A percentile compares a stretch with the other conserved stretches of the same genome.
These are phyloP conservation scores for Phialocephala subalpina DNA, from an alignment of 2,329 filamentous ascomycete species.

Conservation along the genomic window DNA sequence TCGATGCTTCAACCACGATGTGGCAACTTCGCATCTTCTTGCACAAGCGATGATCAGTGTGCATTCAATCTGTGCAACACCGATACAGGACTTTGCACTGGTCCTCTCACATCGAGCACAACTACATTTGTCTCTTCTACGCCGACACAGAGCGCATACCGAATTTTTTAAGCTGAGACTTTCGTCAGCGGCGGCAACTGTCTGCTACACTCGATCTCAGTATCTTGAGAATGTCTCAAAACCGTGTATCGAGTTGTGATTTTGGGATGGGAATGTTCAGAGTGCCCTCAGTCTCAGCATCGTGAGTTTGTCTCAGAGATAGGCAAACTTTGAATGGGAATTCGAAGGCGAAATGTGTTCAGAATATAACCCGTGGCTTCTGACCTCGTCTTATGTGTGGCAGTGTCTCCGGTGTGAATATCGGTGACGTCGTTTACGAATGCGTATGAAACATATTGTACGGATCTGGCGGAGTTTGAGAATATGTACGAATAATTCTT, in stretches of 20 bases:
- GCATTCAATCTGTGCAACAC: constrained; percentile 28
- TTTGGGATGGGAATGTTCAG: not conserved
- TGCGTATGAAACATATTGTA: constrained; percentile 1
- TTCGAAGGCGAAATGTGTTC: not conserved
- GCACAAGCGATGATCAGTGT: constrained; percentile 25
- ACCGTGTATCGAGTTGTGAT: not conserved
- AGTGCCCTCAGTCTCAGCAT: no score
- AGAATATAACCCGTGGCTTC: not conserved
- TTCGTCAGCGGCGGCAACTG: not conserved
- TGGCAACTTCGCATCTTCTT: constrained; percentile 27
- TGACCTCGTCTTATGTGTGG: constrained; percentile 5
- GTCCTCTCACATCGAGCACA: not conserved
- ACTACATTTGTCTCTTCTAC: not conserved
- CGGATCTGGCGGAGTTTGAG: not conserved
- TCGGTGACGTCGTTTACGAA: not conserved
- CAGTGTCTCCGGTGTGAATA: not conserved
- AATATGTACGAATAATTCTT: not conserved
- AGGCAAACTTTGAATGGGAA: not conserved
- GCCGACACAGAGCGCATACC: not conserved
- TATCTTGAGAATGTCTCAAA: not conserved
- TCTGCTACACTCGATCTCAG: not conserved
- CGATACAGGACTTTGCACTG: constrained; percentile 23
- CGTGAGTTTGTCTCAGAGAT: no score
- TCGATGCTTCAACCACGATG: constrained; percentile 21
- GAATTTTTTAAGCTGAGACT: not conserved